Evolutionary conservation across 148 eudicot species (phyloP).

Genomic region (Chenopodium berlandieri): DNA sequence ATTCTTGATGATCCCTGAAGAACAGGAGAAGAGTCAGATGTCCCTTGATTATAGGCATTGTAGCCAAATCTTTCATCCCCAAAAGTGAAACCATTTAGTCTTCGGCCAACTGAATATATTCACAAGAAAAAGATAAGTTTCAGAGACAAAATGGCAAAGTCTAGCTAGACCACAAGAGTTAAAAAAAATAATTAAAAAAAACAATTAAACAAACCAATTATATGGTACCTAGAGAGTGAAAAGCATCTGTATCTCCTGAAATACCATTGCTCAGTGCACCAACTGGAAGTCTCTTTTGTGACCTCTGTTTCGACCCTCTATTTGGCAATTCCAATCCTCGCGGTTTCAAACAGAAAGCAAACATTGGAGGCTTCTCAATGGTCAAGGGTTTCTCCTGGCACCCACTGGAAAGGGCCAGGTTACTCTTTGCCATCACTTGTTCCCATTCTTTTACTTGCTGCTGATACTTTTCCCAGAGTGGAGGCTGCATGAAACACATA

Average conservation of each 20-base stretch:
- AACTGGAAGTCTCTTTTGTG: slow-evolving; percentile 63
- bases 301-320: slow-evolving; percentile 83
- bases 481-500: slow-evolving; percentile 60
- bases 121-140: slow-evolving; percentile 13
- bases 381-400: slow-evolving; percentile 46
- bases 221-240: slow-evolving; percentile 54
- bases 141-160: slow-evolving; percentile 1
- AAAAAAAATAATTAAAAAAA: no score
- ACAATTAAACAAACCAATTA: slow-evolving; percentile 1
- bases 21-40: slow-evolving; percentile 65
- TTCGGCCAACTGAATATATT: slow-evolving; percentile 49
- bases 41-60: slow-evolving; percentile 43
- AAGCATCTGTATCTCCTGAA: slow-evolving; percentile 52
- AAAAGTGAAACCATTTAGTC: slow-evolving; percentile 47
- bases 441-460: slow-evolving; percentile 86
- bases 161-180: background rate
- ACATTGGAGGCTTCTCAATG: slow-evolving; percentile 78
- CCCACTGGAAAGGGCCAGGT: slow-evolving; percentile 37
- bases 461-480: slow-evolving; percentile 87
- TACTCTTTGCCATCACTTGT: slow-evolving; percentile 42
- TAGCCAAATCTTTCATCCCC: slow-evolving; percentile 60
- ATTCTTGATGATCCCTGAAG: slow-evolving; percentile 50
- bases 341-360: slow-evolving; percentile 89
- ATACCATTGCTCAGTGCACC: slow-evolving; percentile 44
- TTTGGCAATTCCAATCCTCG: slow-evolving; percentile 82